phyloP scores from a whole-genome alignment of 78 protist genomes.

The Blattamonas nauphoetae region DNA sequence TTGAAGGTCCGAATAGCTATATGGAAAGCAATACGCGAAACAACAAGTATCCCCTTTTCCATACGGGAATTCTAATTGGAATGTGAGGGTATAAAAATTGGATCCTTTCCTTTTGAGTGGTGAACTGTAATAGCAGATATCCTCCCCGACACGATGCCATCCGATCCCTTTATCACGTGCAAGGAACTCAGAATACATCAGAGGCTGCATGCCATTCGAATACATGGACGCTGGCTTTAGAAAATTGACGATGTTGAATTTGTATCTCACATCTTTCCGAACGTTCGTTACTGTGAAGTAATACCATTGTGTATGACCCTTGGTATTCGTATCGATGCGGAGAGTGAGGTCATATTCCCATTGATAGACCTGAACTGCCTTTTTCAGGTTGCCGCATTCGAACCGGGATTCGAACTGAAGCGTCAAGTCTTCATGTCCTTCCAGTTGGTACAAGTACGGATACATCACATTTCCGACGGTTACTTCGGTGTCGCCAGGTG shows the following conservation, averaged over 20 bases:
- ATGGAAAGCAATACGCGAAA: conserved; percentile 60
- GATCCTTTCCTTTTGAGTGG: background rate
- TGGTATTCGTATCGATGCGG: conserved; percentile 43
- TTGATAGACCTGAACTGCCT: conserved; percentile 14
- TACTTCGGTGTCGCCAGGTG: background rate
- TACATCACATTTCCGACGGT: background rate
- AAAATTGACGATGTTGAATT: conserved; percentile 62
- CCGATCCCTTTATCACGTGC: conserved; percentile 17
- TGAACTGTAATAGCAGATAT: conserved; percentile 43
- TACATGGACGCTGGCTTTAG: conserved; percentile 39
- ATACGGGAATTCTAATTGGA: background rate
- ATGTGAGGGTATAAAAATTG: conserved; percentile 47
- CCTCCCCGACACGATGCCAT: conserved; percentile 47
- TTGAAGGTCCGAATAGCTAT: conserved; percentile 49
- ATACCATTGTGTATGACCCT: conserved; percentile 65
- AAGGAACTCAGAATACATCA: conserved; percentile 25
- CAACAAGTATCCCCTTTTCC: conserved; percentile 32
- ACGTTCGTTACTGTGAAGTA: conserved; percentile 40
- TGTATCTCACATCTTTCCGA: conserved; percentile 22
- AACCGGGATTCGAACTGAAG: conserved; percentile 55
- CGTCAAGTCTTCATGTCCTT: conserved; percentile 25
- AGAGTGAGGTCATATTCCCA: conserved; percentile 60
- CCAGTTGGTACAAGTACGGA: background rate
- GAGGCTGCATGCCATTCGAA: conserved; percentile 53
- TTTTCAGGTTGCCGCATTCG: conserved; percentile 56